Evolutionary conservation across 2,329 filamentous ascomycete species (phyloP).

Genomic region (Colletotrichum trifolii): DNA sequence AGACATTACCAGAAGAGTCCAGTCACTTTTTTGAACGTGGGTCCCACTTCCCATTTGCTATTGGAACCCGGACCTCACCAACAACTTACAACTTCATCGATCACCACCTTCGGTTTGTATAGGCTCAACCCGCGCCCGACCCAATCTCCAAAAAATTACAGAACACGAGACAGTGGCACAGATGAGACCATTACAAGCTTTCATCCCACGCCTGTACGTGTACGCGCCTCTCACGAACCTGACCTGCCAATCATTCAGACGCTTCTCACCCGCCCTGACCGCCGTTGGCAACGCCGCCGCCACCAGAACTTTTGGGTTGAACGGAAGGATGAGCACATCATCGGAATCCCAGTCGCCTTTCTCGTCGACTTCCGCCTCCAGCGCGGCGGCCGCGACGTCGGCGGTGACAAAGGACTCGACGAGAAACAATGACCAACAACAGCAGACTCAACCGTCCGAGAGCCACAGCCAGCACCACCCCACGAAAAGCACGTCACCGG

Average conservation of each 20-base stretch:
- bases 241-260: constrained; percentile 26
- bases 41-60: constrained; percentile 21
- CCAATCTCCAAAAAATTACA: constrained; percentile 4
- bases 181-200: constrained; percentile 19
- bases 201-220: constrained; percentile 24
- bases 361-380: background rate
- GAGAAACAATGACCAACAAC: constrained; percentile 1
- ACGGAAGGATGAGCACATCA: constrained; percentile 30
- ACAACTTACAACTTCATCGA: constrained; percentile 14
- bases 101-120: constrained; percentile 7
- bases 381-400: constrained; percentile 2
- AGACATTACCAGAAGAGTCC: constrained; percentile 19
- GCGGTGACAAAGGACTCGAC: background rate
- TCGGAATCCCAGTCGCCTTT: constrained; percentile 17
- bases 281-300: constrained; percentile 11
- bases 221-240: constrained; percentile 18
- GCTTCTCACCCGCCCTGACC: constrained; percentile 21
- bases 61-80: constrained; percentile 1
- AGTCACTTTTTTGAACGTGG: constrained; percentile 10
- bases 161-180: background rate
- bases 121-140: constrained; percentile 15
- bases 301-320: constrained; percentile 11
- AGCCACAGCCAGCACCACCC: constrained; percentile 32
- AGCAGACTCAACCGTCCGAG: background rate
- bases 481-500: constrained; percentile 36